Percentiles rank a stretch among this genome's conserved stretches.
phyloP scores from a whole-genome alignment of 345 rosid species.

The Geranium rotundifolium region DNA sequence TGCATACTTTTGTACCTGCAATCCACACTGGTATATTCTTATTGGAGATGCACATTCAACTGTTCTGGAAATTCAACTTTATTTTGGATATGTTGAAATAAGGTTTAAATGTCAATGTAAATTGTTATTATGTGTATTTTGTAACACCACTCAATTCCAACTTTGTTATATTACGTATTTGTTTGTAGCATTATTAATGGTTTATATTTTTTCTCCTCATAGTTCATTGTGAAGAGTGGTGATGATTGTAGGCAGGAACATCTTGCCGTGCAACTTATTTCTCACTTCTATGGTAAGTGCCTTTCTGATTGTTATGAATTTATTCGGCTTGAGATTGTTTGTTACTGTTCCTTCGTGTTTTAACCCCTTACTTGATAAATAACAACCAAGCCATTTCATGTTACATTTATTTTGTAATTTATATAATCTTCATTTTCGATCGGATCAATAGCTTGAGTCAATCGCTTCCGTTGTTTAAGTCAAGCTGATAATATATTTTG shows the following conservation, averaged over 20 bases:
- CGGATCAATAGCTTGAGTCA: too few species aligned
- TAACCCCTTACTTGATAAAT: too few species aligned
- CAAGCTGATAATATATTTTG: slow-evolving; percentile 7
- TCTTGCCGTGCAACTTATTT: slow-evolving; percentile 96
- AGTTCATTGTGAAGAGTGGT: slow-evolving; percentile 96
- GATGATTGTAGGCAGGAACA: slow-evolving; percentile 99
- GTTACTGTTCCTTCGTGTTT: neutral
- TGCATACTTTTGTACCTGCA: too few species aligned
- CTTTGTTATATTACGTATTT: neutral
- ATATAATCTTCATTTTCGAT: too few species aligned
- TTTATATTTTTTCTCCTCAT: slow-evolving; percentile 12
- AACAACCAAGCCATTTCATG: too few species aligned
- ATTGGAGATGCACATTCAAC: too few species aligned
- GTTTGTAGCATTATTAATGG: neutral
- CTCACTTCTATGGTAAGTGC: slow-evolving; percentile 89
- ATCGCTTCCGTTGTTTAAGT: too few species aligned
- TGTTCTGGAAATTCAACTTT: too few species aligned
- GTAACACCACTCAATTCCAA: neutral
- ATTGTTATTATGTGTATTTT: neutral
- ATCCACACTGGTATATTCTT: too few species aligned
- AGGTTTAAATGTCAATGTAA: too few species aligned
- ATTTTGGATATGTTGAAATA: neutral
- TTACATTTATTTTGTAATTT: too few species aligned
- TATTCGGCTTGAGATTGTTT: neutral
- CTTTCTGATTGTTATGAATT: slow-evolving; percentile 1